Evolutionary conservation across 1,139 yeast genomes (phyloP), one percentile per base, ranked within the genome.

Genomic region (Sporopachydermia cereana): DNA sequence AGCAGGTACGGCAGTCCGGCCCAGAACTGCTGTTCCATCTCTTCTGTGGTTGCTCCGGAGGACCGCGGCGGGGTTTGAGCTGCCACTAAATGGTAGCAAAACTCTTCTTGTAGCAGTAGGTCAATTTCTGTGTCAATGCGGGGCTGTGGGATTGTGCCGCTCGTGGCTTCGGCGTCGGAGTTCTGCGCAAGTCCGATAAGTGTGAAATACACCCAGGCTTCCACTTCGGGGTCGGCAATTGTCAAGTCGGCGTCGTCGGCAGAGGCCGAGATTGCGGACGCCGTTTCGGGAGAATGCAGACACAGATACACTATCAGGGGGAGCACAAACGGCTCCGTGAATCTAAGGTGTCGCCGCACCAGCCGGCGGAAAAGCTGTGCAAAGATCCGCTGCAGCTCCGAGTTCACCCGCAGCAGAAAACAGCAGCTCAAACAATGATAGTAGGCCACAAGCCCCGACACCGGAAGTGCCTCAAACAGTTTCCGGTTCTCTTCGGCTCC

Each of bases 381-480:
- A 20, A 34, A 34, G 9, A 7, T 16, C 9, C 17, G 39, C 12
- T 21, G 39, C 22, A 34, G 17, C 5, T 5, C 39, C 5, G 39
- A n/a, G n/a, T 5, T 7, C 5, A n/a, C 22, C n/a, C 39, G 39
- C 9, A 34, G 22, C 5, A 34, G 5, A n/a, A 16, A 34, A 34
- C 39, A 34, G 17, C 39, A 34, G 17, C 22, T 7, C 20, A 34
- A 34, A 34, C 39, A 34, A n/a, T 34, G 22, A 20, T 34, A 34
- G 39, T 34, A 34, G 9, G 39, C 39, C 5, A 34, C n/a, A 5
- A 34, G 39, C 18, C 18, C 39, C 18, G 18, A 16, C 12, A 9
- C 9, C 22, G 39, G 22, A 9, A 34, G 22, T 34, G 39, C 18
- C 22, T 12, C 39, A 20, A 34, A 34, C 22, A 34, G 22, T 34